Percentiles rank a stretch among this genome's conserved stretches.
Conservation (phyloP, 306 rosid species). For the Gillenia trifoliata region DNA sequence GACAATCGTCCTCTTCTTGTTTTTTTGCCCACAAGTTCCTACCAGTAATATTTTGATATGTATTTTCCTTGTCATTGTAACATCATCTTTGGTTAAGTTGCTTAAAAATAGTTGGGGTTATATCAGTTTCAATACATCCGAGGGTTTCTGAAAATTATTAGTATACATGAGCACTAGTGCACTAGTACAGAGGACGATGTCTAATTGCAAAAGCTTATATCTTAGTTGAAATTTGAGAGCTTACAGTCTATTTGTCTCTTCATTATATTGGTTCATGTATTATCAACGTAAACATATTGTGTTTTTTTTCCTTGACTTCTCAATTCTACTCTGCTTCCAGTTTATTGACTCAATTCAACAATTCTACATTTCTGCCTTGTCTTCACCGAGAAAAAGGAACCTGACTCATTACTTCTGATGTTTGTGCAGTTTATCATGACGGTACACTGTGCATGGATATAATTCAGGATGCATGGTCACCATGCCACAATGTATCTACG, state of each 20-base stretch:
- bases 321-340: background rate
- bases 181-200: background rate
- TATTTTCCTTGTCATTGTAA: background rate
- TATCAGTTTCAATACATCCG: background rate
- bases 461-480: constrained; percentile 36
- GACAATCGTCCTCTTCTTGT: background rate
- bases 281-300: background rate
- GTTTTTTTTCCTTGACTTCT: background rate
- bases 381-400: background rate
- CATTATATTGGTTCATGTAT: background rate
- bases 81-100: too few species aligned
- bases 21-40: background rate
- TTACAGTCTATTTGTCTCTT: background rate
- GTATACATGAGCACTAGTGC: background rate
- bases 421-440: constrained; percentile 24
- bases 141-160: background rate
- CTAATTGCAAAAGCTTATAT: background rate
- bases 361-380: background rate
- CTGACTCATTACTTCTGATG: background rate
- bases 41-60: background rate
- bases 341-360: background rate
- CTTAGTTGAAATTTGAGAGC: background rate
- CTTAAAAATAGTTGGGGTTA: background rate
- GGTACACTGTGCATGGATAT: constrained; percentile 34
- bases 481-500: constrained; percentile 30